Evolutionary conservation across 768 basidiomycete species (phyloP), one percentile per base, ranked within the genome.

Genomic region (Boletus rufocinnamomeus): DNA sequence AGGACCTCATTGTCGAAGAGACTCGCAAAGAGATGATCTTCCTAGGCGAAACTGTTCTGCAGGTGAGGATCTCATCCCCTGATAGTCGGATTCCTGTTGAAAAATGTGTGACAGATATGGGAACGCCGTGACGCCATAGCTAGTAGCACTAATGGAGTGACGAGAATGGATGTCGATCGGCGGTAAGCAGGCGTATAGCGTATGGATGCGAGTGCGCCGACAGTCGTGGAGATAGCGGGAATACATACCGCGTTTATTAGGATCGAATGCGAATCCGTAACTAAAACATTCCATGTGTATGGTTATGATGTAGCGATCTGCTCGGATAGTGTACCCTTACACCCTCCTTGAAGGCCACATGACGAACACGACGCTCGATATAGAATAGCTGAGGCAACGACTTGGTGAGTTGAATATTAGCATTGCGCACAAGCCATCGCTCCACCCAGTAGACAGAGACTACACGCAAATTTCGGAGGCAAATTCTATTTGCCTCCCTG

Each of bases 11-110:
- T 60, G 95, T 99, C 11, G 90, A 94, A 71, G 95, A 98, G 69
- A 91, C 93, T n/a, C 80, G 94, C 58, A 93, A 91, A 74, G 94
- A 97, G 70, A 95, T 99, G 93, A 96, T 99, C 54, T 95, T 97
- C 72, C 78, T 99, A 37, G 96, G 95, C 28, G 97, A 98, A 73
- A 93, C 90, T n/a, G 89, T 96, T 34, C 77, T 99, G 51, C 97
- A 99, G 83, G 95, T 95, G 60, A 58, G 67, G 9, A 47, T 45
- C 46, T 50, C 41, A 21, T 57, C 30, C 38, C 38, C n/a, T 54
- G 19, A 28, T 25, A 32, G 23, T 58, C 56, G 48, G 27, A 50
- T 16, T 57, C 32, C 47, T 30, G 40, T 52, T 65, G 54, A 70
- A 57, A 58, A 65, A 19, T 43, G 9, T 45, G 30, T 28, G 50